Conservation (phyloP, 2,329 filamentous ascomycete genomes). For the Dactylella cylindrospora region DNA sequence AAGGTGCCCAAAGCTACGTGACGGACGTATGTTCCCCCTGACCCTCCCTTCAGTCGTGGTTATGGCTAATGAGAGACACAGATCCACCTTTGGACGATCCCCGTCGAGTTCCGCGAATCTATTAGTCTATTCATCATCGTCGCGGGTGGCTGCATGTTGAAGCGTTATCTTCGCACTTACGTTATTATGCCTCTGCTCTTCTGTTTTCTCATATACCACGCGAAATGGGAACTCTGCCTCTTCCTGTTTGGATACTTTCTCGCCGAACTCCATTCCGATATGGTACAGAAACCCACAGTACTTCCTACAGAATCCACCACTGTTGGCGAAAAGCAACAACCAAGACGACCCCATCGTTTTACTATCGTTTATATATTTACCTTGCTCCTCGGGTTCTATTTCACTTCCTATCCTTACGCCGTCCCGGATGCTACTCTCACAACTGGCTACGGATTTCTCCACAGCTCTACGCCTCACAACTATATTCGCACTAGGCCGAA, state of each 20-base stretch:
- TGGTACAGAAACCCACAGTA: neutral
- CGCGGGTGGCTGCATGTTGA: neutral
- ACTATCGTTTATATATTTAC: neutral
- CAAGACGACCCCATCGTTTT: neutral
- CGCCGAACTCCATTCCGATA: slow-evolving; percentile 8
- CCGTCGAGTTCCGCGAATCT: slow-evolving; percentile 16
- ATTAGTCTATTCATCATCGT: slow-evolving; percentile 15
- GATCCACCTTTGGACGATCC: slow-evolving; percentile 33
- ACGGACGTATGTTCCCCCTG: slow-evolving; percentile 26
- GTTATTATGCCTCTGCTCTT: slow-evolving; percentile 2
- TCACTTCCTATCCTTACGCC: slow-evolving; percentile 4
- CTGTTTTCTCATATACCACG: slow-evolving; percentile 8
- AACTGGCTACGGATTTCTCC: slow-evolving; percentile 10
- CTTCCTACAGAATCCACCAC: neutral
- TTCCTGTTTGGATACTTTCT: slow-evolving; percentile 21
- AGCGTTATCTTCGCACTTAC: slow-evolving; percentile 3
- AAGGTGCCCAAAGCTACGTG: neutral
- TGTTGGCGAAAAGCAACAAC: slow-evolving; percentile 1
- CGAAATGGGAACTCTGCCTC: neutral
- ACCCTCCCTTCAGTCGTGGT: no score
- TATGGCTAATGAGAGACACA: slow-evolving; percentile 4
- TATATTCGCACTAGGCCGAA: neutral
- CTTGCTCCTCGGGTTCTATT: neutral
- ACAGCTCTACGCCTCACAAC: neutral
- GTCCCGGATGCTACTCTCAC: neutral